Conservation (phyloP, 2,329 filamentous ascomycete species). For the Neofusicoccum umdonicola region DNA sequence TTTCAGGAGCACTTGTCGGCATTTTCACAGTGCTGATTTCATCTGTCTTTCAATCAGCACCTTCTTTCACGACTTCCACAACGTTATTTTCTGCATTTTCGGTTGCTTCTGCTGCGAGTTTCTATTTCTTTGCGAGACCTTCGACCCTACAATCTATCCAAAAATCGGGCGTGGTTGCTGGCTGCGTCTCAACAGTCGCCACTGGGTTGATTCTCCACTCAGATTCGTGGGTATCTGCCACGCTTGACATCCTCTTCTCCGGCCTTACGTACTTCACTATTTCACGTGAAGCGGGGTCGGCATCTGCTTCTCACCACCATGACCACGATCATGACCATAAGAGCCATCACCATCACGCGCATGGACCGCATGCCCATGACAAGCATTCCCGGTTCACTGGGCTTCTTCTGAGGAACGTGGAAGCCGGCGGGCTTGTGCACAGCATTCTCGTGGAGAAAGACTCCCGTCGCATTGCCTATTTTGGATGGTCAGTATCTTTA, state of each 20-base stretch:
- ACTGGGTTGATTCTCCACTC: slow-evolving; percentile 30
- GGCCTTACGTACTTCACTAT: neutral
- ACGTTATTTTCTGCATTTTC: slow-evolving; percentile 41
- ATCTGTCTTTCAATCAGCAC: slow-evolving; percentile 31
- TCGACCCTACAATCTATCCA: slow-evolving; percentile 40
- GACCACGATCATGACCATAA: slow-evolving; percentile 26
- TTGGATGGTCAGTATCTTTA: slow-evolving; percentile 70
- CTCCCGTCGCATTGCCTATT: slow-evolving; percentile 94
- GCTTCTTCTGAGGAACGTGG: slow-evolving; percentile 67
- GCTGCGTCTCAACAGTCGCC: slow-evolving; percentile 26
- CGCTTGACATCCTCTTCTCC: neutral
- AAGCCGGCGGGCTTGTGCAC: slow-evolving; percentile 74
- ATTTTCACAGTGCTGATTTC: slow-evolving; percentile 37
- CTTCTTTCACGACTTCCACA: slow-evolving; percentile 32
- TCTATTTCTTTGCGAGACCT: slow-evolving; percentile 44
- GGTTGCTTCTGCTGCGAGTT: slow-evolving; percentile 42
- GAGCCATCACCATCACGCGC: slow-evolving; percentile 26
- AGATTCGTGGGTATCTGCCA: slow-evolving; percentile 17
- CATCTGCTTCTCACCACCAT: slow-evolving; percentile 21
- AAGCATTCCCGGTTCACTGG: slow-evolving; percentile 68
- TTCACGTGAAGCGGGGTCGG: neutral
- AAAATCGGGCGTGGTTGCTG: slow-evolving; percentile 32
- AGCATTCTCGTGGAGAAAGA: slow-evolving; percentile 88
- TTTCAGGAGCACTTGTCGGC: slow-evolving; percentile 38
- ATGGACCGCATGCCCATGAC: slow-evolving; percentile 31